These are phyloP conservation scores for Exophiala spinifera DNA, from an alignment of 2,329 filamentous ascomycete genomes.

Conservation along the genomic window DNA sequence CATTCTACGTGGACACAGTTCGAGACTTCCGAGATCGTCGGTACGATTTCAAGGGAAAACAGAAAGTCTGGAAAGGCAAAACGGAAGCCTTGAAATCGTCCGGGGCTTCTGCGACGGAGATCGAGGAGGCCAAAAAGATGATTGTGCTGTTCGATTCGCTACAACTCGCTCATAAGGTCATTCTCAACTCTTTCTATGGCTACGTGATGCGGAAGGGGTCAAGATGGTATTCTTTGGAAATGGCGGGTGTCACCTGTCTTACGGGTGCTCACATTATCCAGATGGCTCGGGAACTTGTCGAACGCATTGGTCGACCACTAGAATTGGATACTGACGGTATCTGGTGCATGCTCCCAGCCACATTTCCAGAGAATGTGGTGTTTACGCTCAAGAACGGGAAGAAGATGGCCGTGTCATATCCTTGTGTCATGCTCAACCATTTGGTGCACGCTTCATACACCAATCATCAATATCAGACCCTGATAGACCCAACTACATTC, in stretches of 20 bases:
- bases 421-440: conserved; percentile 98
- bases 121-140: conserved; percentile 98
- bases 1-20: conserved; percentile 96
- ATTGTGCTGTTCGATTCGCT: conserved; percentile 92
- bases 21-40: conserved; percentile 93
- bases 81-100: conserved; percentile 79
- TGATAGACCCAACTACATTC: conserved; percentile 74
- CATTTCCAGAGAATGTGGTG: conserved; percentile 91
- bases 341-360: conserved; percentile 97
- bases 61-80: conserved; percentile 98
- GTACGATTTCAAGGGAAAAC: conserved; percentile 97
- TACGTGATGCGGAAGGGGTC: conserved; percentile 99
- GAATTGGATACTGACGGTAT: conserved; percentile 98
- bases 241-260: conserved; percentile 96
- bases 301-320: conserved; percentile 85
- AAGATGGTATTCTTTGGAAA: conserved; percentile 98
- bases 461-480: conserved; percentile 93
- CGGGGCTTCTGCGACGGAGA: conserved; percentile 69
- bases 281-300: conserved; percentile 87
- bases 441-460: conserved; percentile 92
- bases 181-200: conserved; percentile 97
- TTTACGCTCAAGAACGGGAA: conserved; percentile 96
- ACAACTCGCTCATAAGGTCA: conserved; percentile 97
- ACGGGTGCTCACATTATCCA: conserved; percentile 97
- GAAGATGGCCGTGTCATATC: conserved; percentile 94